A percentile compares a stretch with the other conserved stretches of the same genome.
Evolutionary conservation across 177 flowering plant species (phyloP).

Genomic region (Vitis hybrid): DNA sequence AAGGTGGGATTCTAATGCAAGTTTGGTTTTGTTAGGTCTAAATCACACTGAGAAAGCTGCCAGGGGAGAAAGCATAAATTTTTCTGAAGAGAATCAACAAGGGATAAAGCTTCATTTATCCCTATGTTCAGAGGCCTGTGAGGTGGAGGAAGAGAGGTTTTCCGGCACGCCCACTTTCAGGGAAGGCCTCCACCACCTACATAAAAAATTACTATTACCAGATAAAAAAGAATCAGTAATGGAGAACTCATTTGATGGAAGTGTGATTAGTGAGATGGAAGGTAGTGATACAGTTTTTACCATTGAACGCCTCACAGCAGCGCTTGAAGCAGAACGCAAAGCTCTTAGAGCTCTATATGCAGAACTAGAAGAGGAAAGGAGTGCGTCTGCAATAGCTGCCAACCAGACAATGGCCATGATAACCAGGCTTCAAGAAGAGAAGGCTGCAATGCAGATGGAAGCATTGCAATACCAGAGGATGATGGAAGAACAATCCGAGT

Average conservation of each 20-base stretch:
- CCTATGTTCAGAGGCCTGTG: slow-evolving; percentile 11
- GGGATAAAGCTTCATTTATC: slow-evolving; percentile 3
- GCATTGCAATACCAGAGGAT: slow-evolving; percentile 89
- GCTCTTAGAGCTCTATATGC: slow-evolving; percentile 57
- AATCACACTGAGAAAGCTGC: slow-evolving; percentile 4
- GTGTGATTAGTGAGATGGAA: slow-evolving; percentile 63
- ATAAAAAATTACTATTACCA: slow-evolving; percentile 17
- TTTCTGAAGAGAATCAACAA: slow-evolving; percentile 4
- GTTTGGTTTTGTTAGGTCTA: slow-evolving; percentile 2
- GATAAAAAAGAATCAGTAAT: slow-evolving; percentile 23
- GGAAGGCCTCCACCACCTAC: slow-evolving; percentile 15
- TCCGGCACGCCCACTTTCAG: slow-evolving; percentile 29
- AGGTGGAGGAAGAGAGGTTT: slow-evolving; percentile 29
- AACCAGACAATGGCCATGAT: slow-evolving; percentile 97
- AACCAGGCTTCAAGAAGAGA: slow-evolving; percentile 85
- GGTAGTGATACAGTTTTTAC: slow-evolving; percentile 44
- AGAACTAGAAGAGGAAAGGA: slow-evolving; percentile 88
- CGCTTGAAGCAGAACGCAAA: slow-evolving; percentile 51
- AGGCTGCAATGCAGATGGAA: slow-evolving; percentile 92
- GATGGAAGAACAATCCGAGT: slow-evolving; percentile 94
- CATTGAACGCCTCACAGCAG: slow-evolving; percentile 52
- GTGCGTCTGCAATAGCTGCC: slow-evolving; percentile 77
- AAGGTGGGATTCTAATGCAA: not conserved
- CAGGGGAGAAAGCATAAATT: not conserved
- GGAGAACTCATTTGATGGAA: slow-evolving; percentile 78